These are phyloP conservation scores for Asterionellopsis glacialis DNA, from an alignment of 108 stramenopile species.

Conservation along the genomic window DNA sequence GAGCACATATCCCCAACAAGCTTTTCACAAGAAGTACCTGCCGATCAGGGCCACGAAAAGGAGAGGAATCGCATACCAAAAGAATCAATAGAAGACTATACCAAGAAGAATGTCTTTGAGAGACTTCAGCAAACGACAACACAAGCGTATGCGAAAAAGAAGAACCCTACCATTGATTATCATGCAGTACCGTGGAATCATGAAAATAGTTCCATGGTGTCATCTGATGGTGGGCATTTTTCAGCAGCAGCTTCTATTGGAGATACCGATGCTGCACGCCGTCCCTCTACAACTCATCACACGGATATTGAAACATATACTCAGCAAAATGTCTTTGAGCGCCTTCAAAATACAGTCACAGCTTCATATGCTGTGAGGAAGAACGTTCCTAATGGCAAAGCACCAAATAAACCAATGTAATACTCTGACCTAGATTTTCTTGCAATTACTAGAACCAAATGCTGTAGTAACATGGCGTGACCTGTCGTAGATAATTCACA, in stretches of 20 bases:
- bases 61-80: slow-evolving; percentile 2
- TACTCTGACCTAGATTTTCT: too few species aligned
- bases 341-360: slow-evolving; percentile 54
- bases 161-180: slow-evolving; percentile 1
- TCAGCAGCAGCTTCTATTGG: too few species aligned
- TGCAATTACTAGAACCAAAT: too few species aligned
- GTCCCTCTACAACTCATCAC: too few species aligned
- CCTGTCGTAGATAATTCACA: too few species aligned
- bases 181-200: too few species aligned
- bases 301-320: slow-evolving; percentile 13
- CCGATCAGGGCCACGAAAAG: not conserved
- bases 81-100: slow-evolving; percentile 17
- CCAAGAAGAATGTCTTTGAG: slow-evolving; percentile 57
- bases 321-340: slow-evolving; percentile 61
- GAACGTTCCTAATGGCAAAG: not conserved
- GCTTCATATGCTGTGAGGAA: slow-evolving; percentile 50
- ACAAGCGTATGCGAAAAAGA: slow-evolving; percentile 49
- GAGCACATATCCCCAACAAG: too few species aligned
- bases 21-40: not conserved
- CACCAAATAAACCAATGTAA: too few species aligned
- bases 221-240: too few species aligned
- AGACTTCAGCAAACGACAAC: slow-evolving; percentile 56
- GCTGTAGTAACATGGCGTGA: too few species aligned
- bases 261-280: too few species aligned
- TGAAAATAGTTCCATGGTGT: too few species aligned